Percentiles rank a stretch among this genome's conserved stretches.
Evolutionary conservation across 1,139 yeast species (phyloP).

Genomic region (Hanseniaspora gamundiae): DNA sequence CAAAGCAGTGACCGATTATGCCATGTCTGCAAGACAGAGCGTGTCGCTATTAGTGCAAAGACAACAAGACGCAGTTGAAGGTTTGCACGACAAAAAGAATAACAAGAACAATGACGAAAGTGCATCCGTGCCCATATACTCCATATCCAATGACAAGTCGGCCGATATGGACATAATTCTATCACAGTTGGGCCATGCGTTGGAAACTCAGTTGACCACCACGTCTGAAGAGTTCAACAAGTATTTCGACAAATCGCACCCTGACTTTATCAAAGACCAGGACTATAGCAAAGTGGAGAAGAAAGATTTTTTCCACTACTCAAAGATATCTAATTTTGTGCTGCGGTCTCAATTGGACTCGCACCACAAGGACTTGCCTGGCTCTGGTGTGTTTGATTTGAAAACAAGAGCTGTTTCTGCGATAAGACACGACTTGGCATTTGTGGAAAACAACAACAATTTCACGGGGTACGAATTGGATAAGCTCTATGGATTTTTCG

Average conservation of each 20-base stretch:
- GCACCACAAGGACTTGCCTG: constrained; percentile 63
- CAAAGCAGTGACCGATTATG: constrained; percentile 18
- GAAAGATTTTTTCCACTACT: constrained; percentile 50
- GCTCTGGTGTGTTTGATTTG: constrained; percentile 84
- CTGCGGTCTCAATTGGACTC: constrained; percentile 92
- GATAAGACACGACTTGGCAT: constrained; percentile 63
- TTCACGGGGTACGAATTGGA: constrained; percentile 56
- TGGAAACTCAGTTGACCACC: constrained; percentile 64
- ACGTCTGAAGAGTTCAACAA: constrained; percentile 36
- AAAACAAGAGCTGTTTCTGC: constrained; percentile 88
- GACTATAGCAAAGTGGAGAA: constrained; percentile 9
- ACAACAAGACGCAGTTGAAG: constrained; percentile 26
- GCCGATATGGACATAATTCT: constrained; percentile 58
- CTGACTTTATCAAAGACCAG: constrained; percentile 9
- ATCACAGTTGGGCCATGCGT: constrained; percentile 66
- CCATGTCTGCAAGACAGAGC: constrained; percentile 31
- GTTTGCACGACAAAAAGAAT: too few species aligned
- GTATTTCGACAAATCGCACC: constrained; percentile 19
- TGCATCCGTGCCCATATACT: constrained; percentile 27
- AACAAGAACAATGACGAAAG: too few species aligned
- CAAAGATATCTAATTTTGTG: constrained; percentile 53
- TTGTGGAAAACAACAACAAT: constrained; percentile 40
- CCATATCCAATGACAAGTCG: constrained; percentile 63
- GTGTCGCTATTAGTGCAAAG: constrained; percentile 32
- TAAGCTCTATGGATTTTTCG: constrained; percentile 49